Conservation (phyloP, 768 basidiomycete species). For the Tricholoma furcatifolium region DNA sequence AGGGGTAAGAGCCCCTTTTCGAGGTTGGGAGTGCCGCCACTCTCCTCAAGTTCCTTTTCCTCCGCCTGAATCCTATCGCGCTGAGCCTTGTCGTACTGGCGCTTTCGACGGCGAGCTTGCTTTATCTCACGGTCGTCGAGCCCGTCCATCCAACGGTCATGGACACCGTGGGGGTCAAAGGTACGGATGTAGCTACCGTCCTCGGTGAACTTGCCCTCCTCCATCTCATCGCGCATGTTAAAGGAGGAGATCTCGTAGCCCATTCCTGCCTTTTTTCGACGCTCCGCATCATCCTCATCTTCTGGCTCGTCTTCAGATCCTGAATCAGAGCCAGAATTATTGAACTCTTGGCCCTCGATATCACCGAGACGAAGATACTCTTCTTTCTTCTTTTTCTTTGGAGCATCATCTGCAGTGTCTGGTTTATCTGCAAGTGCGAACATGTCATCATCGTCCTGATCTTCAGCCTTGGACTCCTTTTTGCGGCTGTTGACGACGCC, state of each 20-base stretch:
- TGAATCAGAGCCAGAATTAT: slow-evolving; percentile 33
- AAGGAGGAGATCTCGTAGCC: slow-evolving; percentile 92
- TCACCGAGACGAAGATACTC: slow-evolving; percentile 86
- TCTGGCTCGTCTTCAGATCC: slow-evolving; percentile 51
- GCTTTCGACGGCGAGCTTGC: slow-evolving; percentile 73
- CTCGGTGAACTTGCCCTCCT: slow-evolving; percentile 94
- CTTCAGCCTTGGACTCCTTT: slow-evolving; percentile 46
- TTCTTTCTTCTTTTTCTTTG: slow-evolving; percentile 57
- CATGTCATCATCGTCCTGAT: slow-evolving; percentile 76
- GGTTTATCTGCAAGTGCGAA: slow-evolving; percentile 68
- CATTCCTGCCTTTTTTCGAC: slow-evolving; percentile 82
- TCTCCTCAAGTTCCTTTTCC: slow-evolving; percentile 68
- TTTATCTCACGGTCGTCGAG: slow-evolving; percentile 84
- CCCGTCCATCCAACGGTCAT: slow-evolving; percentile 97
- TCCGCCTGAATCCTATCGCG: slow-evolving; percentile 68
- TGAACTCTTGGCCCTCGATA: slow-evolving; percentile 97
- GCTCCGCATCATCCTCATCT: slow-evolving; percentile 79
- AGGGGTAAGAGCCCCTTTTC: slow-evolving; percentile 68
- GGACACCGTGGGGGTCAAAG: slow-evolving; percentile 86
- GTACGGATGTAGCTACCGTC: slow-evolving; percentile 87
- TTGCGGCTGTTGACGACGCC: slow-evolving; percentile 86
- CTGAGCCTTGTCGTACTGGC: slow-evolving; percentile 71
- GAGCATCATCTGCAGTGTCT: slow-evolving; percentile 42
- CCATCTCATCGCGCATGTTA: slow-evolving; percentile 99
- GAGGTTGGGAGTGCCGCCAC: slow-evolving; percentile 62